Base-by-base conservation (phyloP, 169 alveolate species). In the Plasmodium sp. region DNA sequence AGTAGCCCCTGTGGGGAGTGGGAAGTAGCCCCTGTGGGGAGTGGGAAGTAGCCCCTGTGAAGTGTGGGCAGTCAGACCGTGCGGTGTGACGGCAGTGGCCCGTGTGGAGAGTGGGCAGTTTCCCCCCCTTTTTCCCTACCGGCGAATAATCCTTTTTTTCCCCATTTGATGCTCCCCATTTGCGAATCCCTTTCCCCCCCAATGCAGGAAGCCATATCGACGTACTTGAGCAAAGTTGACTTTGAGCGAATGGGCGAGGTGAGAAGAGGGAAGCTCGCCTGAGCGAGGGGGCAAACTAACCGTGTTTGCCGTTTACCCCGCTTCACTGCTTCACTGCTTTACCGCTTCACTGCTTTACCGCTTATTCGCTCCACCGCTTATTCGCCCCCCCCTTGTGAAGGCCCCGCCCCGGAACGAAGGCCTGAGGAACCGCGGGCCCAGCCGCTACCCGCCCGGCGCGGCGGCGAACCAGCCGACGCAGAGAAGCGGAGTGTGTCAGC, bases 151-250 rank as follows among this genome's bases (percentile, higher is more conserved):
- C 4, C 4, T 14, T 62, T 3, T 27, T 7, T 62, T 3, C 34
- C 7, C 34, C 2, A 22, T 36, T 12, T 2, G 10, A 16, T 62
- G 75, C 10, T 0, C 27, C 7, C 75, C 14, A 9, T 48, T 48
- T 48, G 58, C 18, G 34, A 62, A 22, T 12, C 12, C 22, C 4
- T 2, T 41, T 27, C 36, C 5, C 9, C 45, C 33, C 33, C 12
- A 41, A 41, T 79, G 16, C 33, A 79, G 84, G 84, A 79, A 43
- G 84, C 84, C 12, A 79, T 79, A 79, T 36, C 71, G 27, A 79
- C 84, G 71, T 79, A 79, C 84, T 18, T 79, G 31, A 43, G 84
- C 10, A 43, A 79, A 33, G 84, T 79, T 27, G 84, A 79, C 56
- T 79, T 43, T 39, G 10, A 4, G 10, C 0, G 2, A 22, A 4